Conservation (phyloP, 2,329 filamentous ascomycete genomes). For the Aspergillus texensis region DNA sequence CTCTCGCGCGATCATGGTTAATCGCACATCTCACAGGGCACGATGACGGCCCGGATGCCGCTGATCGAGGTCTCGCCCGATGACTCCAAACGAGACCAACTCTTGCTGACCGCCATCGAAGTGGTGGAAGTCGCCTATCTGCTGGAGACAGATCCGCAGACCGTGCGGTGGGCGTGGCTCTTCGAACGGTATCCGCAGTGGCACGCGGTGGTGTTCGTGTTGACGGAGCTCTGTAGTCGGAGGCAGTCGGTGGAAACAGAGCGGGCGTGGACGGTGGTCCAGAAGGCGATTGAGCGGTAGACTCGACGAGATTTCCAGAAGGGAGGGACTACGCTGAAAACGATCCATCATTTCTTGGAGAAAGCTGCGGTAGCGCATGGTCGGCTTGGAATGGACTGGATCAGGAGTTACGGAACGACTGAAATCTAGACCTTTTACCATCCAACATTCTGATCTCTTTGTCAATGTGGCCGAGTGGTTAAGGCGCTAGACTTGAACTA, state of each 20-base stretch:
- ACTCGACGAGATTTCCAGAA: neutral
- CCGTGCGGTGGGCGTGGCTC: neutral
- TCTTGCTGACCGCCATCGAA: neutral
- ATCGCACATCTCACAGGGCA: neutral
- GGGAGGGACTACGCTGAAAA: neutral
- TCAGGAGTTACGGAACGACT: neutral
- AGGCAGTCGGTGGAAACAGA: neutral
- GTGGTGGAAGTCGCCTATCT: neutral
- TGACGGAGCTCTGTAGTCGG: neutral
- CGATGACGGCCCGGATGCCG: neutral
- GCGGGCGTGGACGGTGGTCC: neutral
- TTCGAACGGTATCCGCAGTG: neutral
- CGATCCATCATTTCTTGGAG: neutral
- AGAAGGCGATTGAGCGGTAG: neutral
- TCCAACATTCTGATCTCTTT: fast-evolving
- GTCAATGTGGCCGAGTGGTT: too few species aligned
- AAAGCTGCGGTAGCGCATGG: neutral
- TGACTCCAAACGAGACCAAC: neutral
- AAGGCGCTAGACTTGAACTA: too few species aligned
- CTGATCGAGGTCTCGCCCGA: neutral
- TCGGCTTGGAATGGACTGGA: neutral
- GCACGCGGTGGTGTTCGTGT: neutral
- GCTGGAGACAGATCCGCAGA: neutral
- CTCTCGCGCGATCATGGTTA: neutral
- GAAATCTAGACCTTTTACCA: fast-evolving